Evolutionary conservation across 768 basidiomycete species (phyloP), one percentile per base, ranked within the genome.

Genomic region (Pleurotus pulmonarius): DNA sequence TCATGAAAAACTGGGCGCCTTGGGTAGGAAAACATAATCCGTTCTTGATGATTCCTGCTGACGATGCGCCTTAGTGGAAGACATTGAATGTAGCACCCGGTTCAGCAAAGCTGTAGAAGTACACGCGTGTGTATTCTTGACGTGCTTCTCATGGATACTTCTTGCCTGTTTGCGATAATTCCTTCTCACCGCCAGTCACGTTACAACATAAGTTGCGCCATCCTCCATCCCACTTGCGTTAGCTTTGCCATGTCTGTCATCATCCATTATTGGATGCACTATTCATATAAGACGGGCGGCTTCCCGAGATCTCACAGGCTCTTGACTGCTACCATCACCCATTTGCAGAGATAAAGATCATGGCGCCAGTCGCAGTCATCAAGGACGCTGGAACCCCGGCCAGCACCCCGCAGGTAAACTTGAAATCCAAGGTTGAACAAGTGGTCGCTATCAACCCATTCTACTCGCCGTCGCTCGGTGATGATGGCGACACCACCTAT

Each of bases 391-490:
- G 59, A 47, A 26, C 16, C 12, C 45, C 52, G n/a, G 34, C 5
- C 38, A 24, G 13, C 22, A 18, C 18, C 5, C 5, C 38, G 18
- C 20, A 43, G 16, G 16, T 13, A 13, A 25, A 37, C 26, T 56
- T 58, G 18, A 61, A 66, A 48, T 49, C 51, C 25, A 62, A 65
- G 29, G 62, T 49, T 13, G 56, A 60, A 29, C 58, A 59, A 12
- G 67, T 71, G 55, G 58, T 77, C 37, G 41, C 20, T 22, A 70
- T 82, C 70, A 87, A 88, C 63, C 83, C 84, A 0, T 88, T 88
- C 69, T 87, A 89, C 61, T 86, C 85, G 3, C 87, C 88, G 41
- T 71, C 76, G 12, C 72, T 75, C 13, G 76, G 69, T 1, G 81
- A 84, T 43, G 76, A 78, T 41, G 77, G 71, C 0, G 79, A 87